Conservation (phyloP, 768 basidiomycete genomes). For the Boletus rufocinnamomeus region DNA sequence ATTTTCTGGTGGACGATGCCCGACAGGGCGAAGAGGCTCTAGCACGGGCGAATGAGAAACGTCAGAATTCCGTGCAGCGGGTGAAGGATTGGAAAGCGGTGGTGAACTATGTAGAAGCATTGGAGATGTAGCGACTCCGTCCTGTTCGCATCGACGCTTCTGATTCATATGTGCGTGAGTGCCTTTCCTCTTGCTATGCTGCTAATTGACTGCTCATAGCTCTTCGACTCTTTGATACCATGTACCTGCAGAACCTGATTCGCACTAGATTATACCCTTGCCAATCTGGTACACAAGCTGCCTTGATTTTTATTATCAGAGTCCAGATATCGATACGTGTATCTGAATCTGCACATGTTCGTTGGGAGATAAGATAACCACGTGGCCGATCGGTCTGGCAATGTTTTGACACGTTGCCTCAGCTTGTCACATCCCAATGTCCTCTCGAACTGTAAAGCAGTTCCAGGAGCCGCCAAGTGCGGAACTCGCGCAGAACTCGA, state of each 20-base stretch:
- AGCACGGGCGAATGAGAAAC: conserved; percentile 46
- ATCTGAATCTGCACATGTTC: no score
- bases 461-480: conserved; percentile 54
- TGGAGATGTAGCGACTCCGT: neutral
- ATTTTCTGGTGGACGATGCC: conserved; percentile 58
- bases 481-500: conserved; percentile 36
- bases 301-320: neutral
- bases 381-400: conserved; percentile 12
- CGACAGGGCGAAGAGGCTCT: conserved; percentile 35
- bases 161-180: neutral
- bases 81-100: conserved; percentile 68
- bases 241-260: neutral
- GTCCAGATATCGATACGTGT: neutral
- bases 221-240: conserved; percentile 4
- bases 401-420: conserved; percentile 1
- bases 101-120: conserved; percentile 45
- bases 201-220: neutral
- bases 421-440: conserved; percentile 29
- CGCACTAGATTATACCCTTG: neutral
- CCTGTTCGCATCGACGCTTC: neutral
- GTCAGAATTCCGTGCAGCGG: conserved; percentile 46
- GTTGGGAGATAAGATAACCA: conserved; percentile 32
- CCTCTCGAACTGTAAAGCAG: conserved; percentile 46
- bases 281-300: neutral
- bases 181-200: neutral